A percentile compares a stretch with the other conserved stretches of the same genome.
Evolutionary conservation across 2,329 filamentous ascomycete genomes (phyloP).

Genomic region (Hymenoscyphus repandus): DNA sequence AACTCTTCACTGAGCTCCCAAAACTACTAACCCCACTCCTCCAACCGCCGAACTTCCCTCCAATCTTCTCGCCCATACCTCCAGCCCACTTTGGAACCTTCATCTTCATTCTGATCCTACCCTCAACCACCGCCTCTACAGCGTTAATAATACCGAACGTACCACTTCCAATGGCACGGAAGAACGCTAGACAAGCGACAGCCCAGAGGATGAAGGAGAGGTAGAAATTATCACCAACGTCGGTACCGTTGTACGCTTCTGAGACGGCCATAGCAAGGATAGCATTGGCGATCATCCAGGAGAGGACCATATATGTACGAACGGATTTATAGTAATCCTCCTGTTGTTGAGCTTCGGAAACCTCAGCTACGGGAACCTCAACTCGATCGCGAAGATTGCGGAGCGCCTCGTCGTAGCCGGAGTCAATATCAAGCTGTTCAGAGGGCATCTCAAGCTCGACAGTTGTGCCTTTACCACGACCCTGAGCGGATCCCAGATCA

Average conservation of each 20-base stretch:
- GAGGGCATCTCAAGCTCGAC: conserved; percentile 97
- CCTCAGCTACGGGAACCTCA: conserved; percentile 60
- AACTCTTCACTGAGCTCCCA: conserved; percentile 26
- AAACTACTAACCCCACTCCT: conserved; percentile 28
- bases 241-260: conserved; percentile 71
- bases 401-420: conserved; percentile 92
- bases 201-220: conserved; percentile 89
- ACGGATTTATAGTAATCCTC: conserved; percentile 99
- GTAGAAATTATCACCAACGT: conserved; percentile 80
- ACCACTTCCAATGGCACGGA: conserved; percentile 77
- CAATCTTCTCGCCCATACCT: conserved; percentile 22
- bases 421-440: conserved; percentile 97
- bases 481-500: conserved; percentile 81
- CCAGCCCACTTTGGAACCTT: conserved; percentile 28
- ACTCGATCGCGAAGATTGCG: conserved; percentile 91
- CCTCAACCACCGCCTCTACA: conserved; percentile 82
- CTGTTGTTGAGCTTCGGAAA: conserved; percentile 77
- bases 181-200: conserved; percentile 79
- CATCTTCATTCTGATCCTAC: conserved; percentile 50
- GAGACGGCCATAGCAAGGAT: conserved; percentile 89
- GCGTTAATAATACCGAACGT: conserved; percentile 80
- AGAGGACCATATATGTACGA: conserved; percentile 94
- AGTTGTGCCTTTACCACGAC: conserved; percentile 64
- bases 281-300: conserved; percentile 90
- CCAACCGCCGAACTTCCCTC: conserved; percentile 21